Evolutionary conservation across 257 asterid species (phyloP), one percentile per base, ranked within the genome.

Genomic region (Perilla frutescens): DNA sequence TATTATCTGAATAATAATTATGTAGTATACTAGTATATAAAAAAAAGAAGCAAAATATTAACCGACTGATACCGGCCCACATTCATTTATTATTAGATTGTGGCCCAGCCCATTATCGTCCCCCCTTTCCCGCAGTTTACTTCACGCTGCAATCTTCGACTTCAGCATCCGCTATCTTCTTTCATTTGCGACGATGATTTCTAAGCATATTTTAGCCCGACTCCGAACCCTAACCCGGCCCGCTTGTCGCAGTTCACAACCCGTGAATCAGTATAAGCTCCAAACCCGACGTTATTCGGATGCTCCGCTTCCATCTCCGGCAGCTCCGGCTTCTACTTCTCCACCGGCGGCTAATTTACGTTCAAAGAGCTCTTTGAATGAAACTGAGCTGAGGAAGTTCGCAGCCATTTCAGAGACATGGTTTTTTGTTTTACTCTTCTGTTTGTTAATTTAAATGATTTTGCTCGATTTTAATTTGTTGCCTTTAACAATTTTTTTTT

Each of bases 381-480:
- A 87, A 80, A 45, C 64, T 6, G 98, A 93, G 83, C 87, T 91
- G 15, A 79, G 70, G 26, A 93, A 93, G 75, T 91, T 89, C 79
- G 80, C 96, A 7, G 85, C 90, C 73, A 83, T 89, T 53, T 75
- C 96, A 3, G 92, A 89, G 53, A 87, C 97, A 60, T 93, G 98
- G 98, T 92, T 78, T 31, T 36, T 49, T 44, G 31, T 37, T 20
- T 3, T 12, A 1, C 8, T 7, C 11, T 62, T 61, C n/a, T 34
- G 6, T 51, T 7, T 40, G 5, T 2, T 8, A 13, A 44, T 69
- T 45, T 70, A 56, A 37, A 0, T 13, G 55, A 3, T 11, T 12
- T 47, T 32, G 32, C 32, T 15, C 4, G 15, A 20, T 34, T 43
- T 37, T 63, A n/a, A 58, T 34, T n/a, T 69, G 68, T 14, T 13